A percentile compares a stretch with the other conserved stretches of the same genome.
Evolutionary conservation across 2,329 filamentous ascomycete genomes (phyloP).

Genomic region (Xylaria sp.): DNA sequence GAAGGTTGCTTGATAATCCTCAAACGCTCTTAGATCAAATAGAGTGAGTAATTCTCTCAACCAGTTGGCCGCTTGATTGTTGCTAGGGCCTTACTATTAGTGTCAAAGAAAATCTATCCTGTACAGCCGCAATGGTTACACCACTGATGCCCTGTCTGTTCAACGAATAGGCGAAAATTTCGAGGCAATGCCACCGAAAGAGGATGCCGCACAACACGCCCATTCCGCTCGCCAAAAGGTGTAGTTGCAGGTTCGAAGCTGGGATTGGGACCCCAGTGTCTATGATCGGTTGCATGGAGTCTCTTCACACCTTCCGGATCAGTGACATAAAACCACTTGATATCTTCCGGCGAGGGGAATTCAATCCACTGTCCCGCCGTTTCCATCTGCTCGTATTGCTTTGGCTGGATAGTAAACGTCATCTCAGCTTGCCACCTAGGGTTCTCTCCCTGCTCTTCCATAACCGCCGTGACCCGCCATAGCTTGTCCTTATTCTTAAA

Average conservation of each 20-base stretch:
- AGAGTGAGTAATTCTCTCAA: neutral
- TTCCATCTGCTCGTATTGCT: neutral
- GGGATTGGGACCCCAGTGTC: neutral
- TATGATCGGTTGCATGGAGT: neutral
- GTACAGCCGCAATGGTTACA: neutral
- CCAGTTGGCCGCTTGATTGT: neutral
- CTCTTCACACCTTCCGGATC: neutral
- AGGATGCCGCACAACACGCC: neutral
- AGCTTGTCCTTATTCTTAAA: neutral
- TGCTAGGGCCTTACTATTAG: neutral
- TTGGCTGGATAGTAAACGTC: neutral
- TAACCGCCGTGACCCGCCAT: neutral
- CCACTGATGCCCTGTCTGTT: neutral
- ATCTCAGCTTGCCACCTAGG: slow-evolving; percentile 1
- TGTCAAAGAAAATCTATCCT: neutral
- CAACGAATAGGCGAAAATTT: neutral
- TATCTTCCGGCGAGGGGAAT: neutral
- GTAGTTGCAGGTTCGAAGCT: neutral
- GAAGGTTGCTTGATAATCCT: too few relatives aligned
- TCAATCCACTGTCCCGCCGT: neutral
- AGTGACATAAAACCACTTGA: neutral
- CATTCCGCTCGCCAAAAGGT: neutral
- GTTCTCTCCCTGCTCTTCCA: neutral
- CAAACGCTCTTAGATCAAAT: too few relatives aligned
- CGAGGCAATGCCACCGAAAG: neutral